phyloP scores from a whole-genome alignment of 441 rosid genomes.

The Euphorbia celastroides region DNA sequence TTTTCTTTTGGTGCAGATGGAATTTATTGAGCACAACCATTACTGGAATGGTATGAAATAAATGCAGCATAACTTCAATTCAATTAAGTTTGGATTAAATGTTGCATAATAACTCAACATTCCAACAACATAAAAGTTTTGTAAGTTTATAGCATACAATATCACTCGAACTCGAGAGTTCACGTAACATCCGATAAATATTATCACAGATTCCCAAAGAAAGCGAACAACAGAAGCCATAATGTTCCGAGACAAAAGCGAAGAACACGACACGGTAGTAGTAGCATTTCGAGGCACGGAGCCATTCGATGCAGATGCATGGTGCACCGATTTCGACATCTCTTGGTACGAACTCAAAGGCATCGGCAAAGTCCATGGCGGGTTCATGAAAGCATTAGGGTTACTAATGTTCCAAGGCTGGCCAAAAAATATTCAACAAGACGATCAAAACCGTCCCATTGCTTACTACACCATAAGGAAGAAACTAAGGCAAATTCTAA shows the following conservation, averaged over 20 bases:
- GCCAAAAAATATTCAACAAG: background rate
- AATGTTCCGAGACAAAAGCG: slow-evolving; percentile 26
- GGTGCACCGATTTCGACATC: slow-evolving; percentile 53
- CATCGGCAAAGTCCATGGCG: slow-evolving; percentile 43
- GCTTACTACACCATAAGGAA: slow-evolving; percentile 51
- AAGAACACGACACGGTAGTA: slow-evolving; percentile 29
- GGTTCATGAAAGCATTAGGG: slow-evolving; percentile 60
- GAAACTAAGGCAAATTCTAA: slow-evolving; percentile 29
- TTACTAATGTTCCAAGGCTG: slow-evolving; percentile 20
- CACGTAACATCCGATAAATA: too few species aligned
- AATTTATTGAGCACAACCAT: slow-evolving; percentile 23
- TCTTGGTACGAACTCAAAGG: slow-evolving; percentile 47
- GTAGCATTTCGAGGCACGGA: slow-evolving; percentile 63
- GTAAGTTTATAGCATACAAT: too few species aligned
- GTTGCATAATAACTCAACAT: too few species aligned
- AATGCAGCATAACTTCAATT: background rate
- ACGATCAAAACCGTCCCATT: slow-evolving; percentile 2
- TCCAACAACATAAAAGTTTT: too few species aligned
- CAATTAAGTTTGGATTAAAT: too few species aligned
- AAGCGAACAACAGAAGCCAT: slow-evolving; percentile 38
- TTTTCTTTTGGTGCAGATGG: slow-evolving; percentile 26
- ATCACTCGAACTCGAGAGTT: too few species aligned
- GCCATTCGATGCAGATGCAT: slow-evolving; percentile 40
- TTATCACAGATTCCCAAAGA: slow-evolving; percentile 30
- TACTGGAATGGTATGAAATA: slow-evolving; percentile 32